Percentiles rank a stretch among this genome's conserved stretches.
Conservation (phyloP, 345 rosid genomes). For the Brassica nigra region DNA sequence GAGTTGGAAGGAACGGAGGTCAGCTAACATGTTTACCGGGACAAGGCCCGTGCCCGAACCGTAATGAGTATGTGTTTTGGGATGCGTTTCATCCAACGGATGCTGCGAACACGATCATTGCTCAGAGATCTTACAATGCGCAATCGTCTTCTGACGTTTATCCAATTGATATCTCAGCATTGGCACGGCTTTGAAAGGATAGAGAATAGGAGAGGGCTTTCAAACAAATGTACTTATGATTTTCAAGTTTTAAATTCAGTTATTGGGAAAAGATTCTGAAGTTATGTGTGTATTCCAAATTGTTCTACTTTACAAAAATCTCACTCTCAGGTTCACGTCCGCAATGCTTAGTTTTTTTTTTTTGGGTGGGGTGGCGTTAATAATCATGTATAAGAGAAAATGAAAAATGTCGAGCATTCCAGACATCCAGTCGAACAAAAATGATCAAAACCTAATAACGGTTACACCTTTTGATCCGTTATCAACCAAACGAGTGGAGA, state of each 20-base stretch:
- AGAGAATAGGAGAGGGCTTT: neutral
- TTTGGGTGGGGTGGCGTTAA: too few relatives aligned
- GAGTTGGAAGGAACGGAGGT: slow-evolving; percentile 71
- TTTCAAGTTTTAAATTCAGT: slow-evolving; percentile 9
- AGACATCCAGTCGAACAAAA: neutral
- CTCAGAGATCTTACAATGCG: slow-evolving; percentile 53
- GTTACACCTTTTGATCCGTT: neutral
- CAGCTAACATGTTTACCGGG: slow-evolving; percentile 72
- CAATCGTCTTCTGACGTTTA: slow-evolving; percentile 50
- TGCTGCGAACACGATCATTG: slow-evolving; percentile 53
- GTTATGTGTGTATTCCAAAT: slow-evolving; percentile 16
- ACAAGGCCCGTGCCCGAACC: slow-evolving; percentile 54
- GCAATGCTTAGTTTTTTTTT: neutral
- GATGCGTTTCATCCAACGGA: slow-evolving; percentile 77
- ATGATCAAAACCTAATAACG: neutral
- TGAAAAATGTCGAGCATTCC: neutral
- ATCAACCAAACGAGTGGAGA: neutral
- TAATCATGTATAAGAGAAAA: neutral
- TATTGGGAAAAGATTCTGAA: neutral
- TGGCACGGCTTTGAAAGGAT: slow-evolving; percentile 33
- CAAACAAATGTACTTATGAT: neutral
- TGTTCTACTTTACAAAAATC: neutral
- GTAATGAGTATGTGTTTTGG: slow-evolving; percentile 64
- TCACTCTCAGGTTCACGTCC: neutral
- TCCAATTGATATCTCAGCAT: slow-evolving; percentile 51